Base-by-base conservation (phyloP, 257 asterid species). In the Forsythia viridissima region DNA sequence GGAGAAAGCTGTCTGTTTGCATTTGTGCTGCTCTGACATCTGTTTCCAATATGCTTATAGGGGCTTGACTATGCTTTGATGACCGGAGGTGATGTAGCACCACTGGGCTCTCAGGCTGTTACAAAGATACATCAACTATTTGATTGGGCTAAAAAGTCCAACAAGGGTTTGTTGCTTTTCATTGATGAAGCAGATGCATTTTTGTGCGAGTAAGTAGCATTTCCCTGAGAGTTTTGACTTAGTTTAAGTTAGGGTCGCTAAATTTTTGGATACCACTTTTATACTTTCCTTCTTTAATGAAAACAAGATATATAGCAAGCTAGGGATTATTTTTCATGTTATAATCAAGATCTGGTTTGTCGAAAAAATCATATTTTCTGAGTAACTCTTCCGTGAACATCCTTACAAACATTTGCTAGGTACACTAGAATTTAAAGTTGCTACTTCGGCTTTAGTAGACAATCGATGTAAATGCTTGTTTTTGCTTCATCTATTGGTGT, bases 21-120 rank as follows among this genome's bases (percentile, higher is more conserved):
- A 57, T 57, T 70, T 66, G 46, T 12, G 48, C 18, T 44, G 69
- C 37, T 39, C 42, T 40, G 57, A 55, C 66, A 77, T 48, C 75
- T 65, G 39, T 81, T 84, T 63, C 39, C 71, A 15, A 74, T 81
- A 71, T 88, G 69, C 74, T 78, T 63, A 57, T 71, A 95, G 99
- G 99, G 98, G 65, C 99, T 95, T 67, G 98, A 95, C 84, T 95
- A 93, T 74, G 99, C 98, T 82, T 84, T 95, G 87, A 95, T 95
- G 99, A 93, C 99, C 3, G 99, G 99, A 75, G 99, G 99, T 76
- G 99, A 95, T 84, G 97, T 95, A 38, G 99, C 98, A 0, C 99
- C 98, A 10, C 77, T 95, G 76, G 98, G 99, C 11, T 81, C 99
- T 15, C 98, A 95, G 85, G 99, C 97, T 82, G 99, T 95, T 74